Conservation (phyloP, 768 basidiomycete species). For the Psilocybe tampanensis region DNA sequence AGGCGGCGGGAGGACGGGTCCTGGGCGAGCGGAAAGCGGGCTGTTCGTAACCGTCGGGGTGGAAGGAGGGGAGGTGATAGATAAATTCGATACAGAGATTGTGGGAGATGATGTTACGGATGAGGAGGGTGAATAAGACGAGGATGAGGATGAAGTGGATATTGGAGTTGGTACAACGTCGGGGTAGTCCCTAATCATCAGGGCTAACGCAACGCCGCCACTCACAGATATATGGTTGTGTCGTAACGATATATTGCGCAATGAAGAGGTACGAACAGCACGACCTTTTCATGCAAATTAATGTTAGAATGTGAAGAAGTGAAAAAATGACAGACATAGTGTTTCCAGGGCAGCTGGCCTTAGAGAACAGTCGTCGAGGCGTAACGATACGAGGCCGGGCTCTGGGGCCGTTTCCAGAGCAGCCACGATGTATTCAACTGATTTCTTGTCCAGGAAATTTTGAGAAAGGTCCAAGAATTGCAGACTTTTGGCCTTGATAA, state of each 20-base stretch:
- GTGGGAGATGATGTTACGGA: slow-evolving; percentile 42
- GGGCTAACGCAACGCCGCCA: slow-evolving; percentile 88
- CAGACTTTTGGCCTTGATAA: slow-evolving; percentile 64
- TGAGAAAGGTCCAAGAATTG: slow-evolving; percentile 92
- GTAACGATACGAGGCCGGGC: slow-evolving; percentile 71
- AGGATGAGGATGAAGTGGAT: slow-evolving; percentile 30
- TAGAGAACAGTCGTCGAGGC: slow-evolving; percentile 85
- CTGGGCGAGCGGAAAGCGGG: slow-evolving; percentile 28
- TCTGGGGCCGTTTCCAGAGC: slow-evolving; percentile 60
- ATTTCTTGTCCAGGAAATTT: slow-evolving; percentile 80
- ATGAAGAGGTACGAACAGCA: slow-evolving; percentile 77
- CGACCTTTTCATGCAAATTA: slow-evolving; percentile 53
- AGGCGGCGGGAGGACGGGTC: slow-evolving; percentile 39
- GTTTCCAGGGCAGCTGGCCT: slow-evolving; percentile 75
- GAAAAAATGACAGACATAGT: slow-evolving; percentile 57
- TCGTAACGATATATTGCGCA: slow-evolving; percentile 89
- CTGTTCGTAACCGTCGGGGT: slow-evolving; percentile 29
- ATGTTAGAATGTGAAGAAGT: neutral
- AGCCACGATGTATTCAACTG: slow-evolving; percentile 78
- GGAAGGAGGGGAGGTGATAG: slow-evolving; percentile 32
- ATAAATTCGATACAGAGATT: slow-evolving; percentile 31
- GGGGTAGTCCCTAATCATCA: slow-evolving; percentile 97
- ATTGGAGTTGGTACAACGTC: slow-evolving; percentile 58
- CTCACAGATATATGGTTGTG: slow-evolving; percentile 84
- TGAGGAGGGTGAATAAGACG: slow-evolving; percentile 32